Evolutionary conservation across 148 eudicot species (phyloP).

Genomic region (Vaccinium vitisidaea): DNA sequence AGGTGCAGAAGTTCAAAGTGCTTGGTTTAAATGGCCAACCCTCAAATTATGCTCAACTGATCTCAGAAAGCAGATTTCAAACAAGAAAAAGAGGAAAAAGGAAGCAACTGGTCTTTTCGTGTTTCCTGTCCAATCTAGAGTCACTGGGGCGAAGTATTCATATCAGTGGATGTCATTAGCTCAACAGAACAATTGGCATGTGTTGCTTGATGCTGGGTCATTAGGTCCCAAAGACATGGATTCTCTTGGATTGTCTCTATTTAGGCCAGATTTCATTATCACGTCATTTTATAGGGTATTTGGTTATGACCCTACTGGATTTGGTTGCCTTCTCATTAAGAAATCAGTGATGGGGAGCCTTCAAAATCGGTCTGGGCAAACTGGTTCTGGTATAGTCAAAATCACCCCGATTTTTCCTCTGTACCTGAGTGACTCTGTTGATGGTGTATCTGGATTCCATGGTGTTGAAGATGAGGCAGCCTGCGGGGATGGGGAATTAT

Average conservation of each 20-base stretch:
- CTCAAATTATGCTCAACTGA: slow-evolving; percentile 87
- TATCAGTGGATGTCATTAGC: slow-evolving; percentile 99
- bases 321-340: slow-evolving; percentile 94
- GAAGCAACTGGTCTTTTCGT: slow-evolving; percentile 85
- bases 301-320: slow-evolving; percentile 93
- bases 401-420: slow-evolving; percentile 82
- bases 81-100: slow-evolving; percentile 82
- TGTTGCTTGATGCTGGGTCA: slow-evolving; percentile 88
- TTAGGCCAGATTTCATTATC: slow-evolving; percentile 91
- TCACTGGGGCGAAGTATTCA: slow-evolving; percentile 93
- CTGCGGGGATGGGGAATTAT: slow-evolving; percentile 51
- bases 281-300: slow-evolving; percentile 91
- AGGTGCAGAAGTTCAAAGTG: slow-evolving; percentile 87
- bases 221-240: slow-evolving; percentile 98
- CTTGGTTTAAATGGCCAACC: slow-evolving; percentile 96
- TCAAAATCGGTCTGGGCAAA: slow-evolving; percentile 76
- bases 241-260: slow-evolving; percentile 86
- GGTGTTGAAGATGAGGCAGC: slow-evolving; percentile 51
- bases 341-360: slow-evolving; percentile 85
- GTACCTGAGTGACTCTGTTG: slow-evolving; percentile 77
- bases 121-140: slow-evolving; percentile 94
- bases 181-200: slow-evolving; percentile 96
- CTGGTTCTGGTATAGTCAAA: slow-evolving; percentile 90
- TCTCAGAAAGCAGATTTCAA: slow-evolving; percentile 75
- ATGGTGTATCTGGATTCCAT: slow-evolving; percentile 64